These are phyloP conservation scores for Alnus glutinosa DNA, from an alignment of 306 rosid species.

Conservation along the genomic window DNA sequence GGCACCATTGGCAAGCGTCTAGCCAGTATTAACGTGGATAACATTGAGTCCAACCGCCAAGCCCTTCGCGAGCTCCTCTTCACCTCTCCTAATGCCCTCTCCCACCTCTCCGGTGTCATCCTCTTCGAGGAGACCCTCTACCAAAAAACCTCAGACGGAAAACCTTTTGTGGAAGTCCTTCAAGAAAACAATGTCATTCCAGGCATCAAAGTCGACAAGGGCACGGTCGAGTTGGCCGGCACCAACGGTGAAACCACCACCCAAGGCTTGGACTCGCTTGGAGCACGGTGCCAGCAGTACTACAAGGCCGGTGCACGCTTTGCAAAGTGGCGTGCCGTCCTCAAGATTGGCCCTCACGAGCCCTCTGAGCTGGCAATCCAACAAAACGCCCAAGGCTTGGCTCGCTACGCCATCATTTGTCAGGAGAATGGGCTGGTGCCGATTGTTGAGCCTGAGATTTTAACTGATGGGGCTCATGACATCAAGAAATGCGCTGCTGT, in stretches of 20 bases:
- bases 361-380: constrained; percentile 81
- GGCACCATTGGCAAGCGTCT: constrained; percentile 91
- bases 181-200: constrained; percentile 74
- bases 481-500: constrained; percentile 76
- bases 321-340: constrained; percentile 91
- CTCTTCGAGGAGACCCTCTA: constrained; percentile 92
- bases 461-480: constrained; percentile 81
- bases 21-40: constrained; percentile 81
- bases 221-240: constrained; percentile 83
- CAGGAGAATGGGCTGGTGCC: constrained; percentile 95
- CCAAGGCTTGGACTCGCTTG: constrained; percentile 83
- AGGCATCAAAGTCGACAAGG: constrained; percentile 97
- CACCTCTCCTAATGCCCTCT: constrained; percentile 72
- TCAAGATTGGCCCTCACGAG: constrained; percentile 71
- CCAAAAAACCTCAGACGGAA: constrained; percentile 68
- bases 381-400: constrained; percentile 92
- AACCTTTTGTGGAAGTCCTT: constrained; percentile 78
- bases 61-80: constrained; percentile 91
- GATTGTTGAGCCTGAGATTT: constrained; percentile 89
- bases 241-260: constrained; percentile 89
- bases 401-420: constrained; percentile 88
- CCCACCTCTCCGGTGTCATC: constrained; percentile 81
- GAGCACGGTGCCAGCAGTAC: constrained; percentile 70
- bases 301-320: constrained; percentile 90
- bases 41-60: constrained; percentile 80